Base-by-base conservation (phyloP, 768 basidiomycete species). In the Pleurotus sapidus region DNA sequence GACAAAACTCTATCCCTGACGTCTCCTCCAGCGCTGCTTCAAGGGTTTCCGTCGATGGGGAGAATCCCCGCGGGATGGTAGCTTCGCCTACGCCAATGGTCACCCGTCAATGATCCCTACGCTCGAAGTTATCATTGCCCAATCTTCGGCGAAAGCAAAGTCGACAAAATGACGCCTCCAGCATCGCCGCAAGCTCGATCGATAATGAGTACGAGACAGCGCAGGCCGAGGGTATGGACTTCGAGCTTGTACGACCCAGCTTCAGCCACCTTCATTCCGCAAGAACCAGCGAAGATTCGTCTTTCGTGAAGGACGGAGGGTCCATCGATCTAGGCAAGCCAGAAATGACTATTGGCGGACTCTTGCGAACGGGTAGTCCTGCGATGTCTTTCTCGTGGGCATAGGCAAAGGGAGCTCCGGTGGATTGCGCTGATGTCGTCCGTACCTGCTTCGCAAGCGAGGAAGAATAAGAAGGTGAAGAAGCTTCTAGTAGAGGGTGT, bases 161-260 rank as follows among this genome's bases (percentile, higher is more conserved):
- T 58, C 68, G 72, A 20, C 71, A 72, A 49, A 74, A 77, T 30
- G 78, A 77, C 2, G 63, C 69, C 0, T 58, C 64, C 12, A 67
- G 61, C 49, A 50, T 65, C 3, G 60, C 54, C 2, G 66, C 69
- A 5, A 57, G 53, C 5, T 64, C 67, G 6, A 68, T 64, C 14
- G 47, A 47, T 11, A 68, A 18, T 23, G 76, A 80, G 4, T 72
- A 75, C 40, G 82, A 88, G 61, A 83, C 82, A 1, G 77, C 91
- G 4, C 90, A 93, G 56, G 87, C 92, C 6, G 74, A 89, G 65
- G 87, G 92, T 65, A 87, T 86, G 77, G 90, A 92, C 61, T 93
- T 93, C 61, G 88, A 91, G 71, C 80, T 92, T 12, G 77, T 93
- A 34, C 76, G 81, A 20, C 91, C 90, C 0, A 76, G 71, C n/a